Percentiles rank a stretch among this genome's conserved stretches.
Conservation (phyloP, 169 alveolate genomes). For the Plasmodium gallinaceum region DNA sequence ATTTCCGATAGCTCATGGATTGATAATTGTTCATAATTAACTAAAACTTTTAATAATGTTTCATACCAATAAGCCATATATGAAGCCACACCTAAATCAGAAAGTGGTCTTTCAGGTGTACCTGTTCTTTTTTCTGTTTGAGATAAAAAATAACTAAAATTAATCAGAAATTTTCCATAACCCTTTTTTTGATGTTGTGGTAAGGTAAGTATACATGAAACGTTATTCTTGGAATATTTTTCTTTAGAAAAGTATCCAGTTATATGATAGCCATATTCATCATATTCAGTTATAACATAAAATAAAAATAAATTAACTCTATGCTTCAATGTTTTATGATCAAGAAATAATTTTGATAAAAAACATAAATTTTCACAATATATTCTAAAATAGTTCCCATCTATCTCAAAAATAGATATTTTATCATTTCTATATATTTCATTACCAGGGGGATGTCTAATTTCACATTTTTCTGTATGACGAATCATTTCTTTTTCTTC, state of each 20-base stretch:
- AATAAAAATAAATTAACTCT: constrained; percentile 92
- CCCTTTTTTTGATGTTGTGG: constrained; percentile 95
- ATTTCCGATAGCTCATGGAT: constrained; percentile 85
- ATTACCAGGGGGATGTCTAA: constrained; percentile 98
- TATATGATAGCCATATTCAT: constrained; percentile 89
- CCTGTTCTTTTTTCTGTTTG: constrained; percentile 94
- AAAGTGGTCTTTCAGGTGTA: constrained; percentile 98
- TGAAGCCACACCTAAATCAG: constrained; percentile 97
- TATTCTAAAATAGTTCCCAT: constrained; percentile 93
- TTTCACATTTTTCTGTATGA: constrained; percentile 91
- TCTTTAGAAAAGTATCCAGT: constrained; percentile 94
- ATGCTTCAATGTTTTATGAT: constrained; percentile 96
- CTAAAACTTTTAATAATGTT: constrained; percentile 35
- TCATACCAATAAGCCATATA: constrained; percentile 96
- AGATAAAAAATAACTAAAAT: constrained; percentile 93
- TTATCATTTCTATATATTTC: constrained; percentile 95
- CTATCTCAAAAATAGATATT: constrained; percentile 96
- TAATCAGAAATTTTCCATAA: constrained; percentile 91
- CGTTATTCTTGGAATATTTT: constrained; percentile 91
- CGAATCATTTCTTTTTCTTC: constrained; percentile 90
- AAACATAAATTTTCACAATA: constrained; percentile 98
- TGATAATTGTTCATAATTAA: constrained; percentile 37
- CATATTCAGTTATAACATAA: constrained; percentile 95
- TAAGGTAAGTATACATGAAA: constrained; percentile 91
- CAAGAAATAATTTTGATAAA: constrained; percentile 96